phyloP scores from a whole-genome alignment of 2,329 filamentous ascomycete genomes.

The Microsporum canis region DNA sequence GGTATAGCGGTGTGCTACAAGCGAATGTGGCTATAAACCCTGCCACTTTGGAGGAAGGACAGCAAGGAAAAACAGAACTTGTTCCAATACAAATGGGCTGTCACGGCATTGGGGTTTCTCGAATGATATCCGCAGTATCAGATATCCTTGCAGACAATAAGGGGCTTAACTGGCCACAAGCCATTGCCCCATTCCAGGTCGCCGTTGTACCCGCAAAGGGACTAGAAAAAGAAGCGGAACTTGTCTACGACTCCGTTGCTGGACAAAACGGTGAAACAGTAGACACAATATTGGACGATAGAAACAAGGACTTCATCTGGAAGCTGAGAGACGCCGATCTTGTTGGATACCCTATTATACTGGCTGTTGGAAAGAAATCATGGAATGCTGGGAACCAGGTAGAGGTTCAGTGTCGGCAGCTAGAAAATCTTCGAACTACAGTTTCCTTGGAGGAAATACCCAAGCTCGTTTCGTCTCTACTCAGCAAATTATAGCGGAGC shows the following conservation, averaged over 20 bases:
- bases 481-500: conserved; percentile 40
- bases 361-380: conserved; percentile 62
- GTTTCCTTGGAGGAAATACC: conserved; percentile 44
- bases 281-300: conserved; percentile 66
- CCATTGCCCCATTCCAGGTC: conserved; percentile 73
- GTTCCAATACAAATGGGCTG: conserved; percentile 83
- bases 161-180: conserved; percentile 79
- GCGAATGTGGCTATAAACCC: conserved; percentile 47
- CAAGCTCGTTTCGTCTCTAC: conserved; percentile 36
- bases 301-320: conserved; percentile 58
- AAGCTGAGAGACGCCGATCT: conserved; percentile 85
- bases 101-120: conserved; percentile 86
- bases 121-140: conserved; percentile 77
- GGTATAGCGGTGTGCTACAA: conserved; percentile 67
- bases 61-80: not conserved
- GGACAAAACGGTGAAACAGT: conserved; percentile 24
- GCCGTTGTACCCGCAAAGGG: conserved; percentile 49
- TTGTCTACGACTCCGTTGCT: conserved; percentile 53
- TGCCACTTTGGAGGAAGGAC: conserved; percentile 11
- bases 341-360: conserved; percentile 72
- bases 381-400: conserved; percentile 51
- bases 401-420: conserved; percentile 67
- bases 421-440: conserved; percentile 48
- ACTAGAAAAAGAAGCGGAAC: conserved; percentile 39
- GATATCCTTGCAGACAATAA: conserved; percentile 58